phyloP scores from a whole-genome alignment of 345 rosid species.

The Excoecaria agallocha region DNA sequence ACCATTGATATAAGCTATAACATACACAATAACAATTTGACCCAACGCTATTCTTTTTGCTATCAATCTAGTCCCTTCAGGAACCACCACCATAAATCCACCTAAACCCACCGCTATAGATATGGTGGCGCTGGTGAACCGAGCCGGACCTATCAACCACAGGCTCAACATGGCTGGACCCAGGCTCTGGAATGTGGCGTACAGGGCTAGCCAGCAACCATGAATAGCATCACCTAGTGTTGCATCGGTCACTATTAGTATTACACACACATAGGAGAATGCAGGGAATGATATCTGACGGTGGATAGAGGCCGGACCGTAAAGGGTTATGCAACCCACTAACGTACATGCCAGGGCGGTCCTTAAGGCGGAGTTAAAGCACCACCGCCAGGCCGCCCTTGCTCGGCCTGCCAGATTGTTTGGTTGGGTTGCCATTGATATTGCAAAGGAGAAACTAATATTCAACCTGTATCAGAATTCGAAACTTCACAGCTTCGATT shows the following conservation, averaged over 20 bases:
- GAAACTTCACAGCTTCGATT: too few species aligned
- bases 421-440: conserved; percentile 17
- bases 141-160: conserved; percentile 62
- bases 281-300: conserved; percentile 63
- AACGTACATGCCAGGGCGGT: conserved; percentile 74
- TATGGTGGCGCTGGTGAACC: conserved; percentile 45
- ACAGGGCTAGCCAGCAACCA: conserved; percentile 72
- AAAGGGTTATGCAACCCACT: conserved; percentile 62
- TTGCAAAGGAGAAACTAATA: too few species aligned
- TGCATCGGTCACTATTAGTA: conserved; percentile 67
- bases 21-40: conserved; percentile 69
- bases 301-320: conserved; percentile 53
- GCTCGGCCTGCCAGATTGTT: conserved; percentile 31
- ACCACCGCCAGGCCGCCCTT: conserved; percentile 51
- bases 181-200: conserved; percentile 63
- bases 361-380: conserved; percentile 67
- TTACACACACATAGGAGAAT: conserved; percentile 67
- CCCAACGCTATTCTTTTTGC: conserved; percentile 80
- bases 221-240: conserved; percentile 67
- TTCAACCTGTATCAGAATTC: too few species aligned
- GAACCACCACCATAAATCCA: conserved; percentile 58
- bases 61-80: conserved; percentile 52
- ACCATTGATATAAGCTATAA: conserved; percentile 54
- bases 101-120: conserved; percentile 61
- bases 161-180: conserved; percentile 68